Evolutionary conservation across 345 rosid species (phyloP).

Genomic region (Alliaria petiolata): DNA sequence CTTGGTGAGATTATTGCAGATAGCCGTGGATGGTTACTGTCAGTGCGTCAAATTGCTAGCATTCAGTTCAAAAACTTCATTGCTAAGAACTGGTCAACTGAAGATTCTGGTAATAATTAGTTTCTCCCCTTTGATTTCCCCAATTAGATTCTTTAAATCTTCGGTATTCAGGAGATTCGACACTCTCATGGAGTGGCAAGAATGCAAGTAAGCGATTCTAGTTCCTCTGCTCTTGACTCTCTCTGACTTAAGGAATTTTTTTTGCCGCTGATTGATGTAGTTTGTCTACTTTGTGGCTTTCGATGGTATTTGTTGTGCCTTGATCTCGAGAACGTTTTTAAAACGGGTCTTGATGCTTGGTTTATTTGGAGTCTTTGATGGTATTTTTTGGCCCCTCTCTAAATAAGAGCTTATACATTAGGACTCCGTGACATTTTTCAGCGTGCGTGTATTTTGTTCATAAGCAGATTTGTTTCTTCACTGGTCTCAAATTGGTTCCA

Average conservation of each 20-base stretch:
- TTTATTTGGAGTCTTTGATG: no score
- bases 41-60: slow-evolving; percentile 94
- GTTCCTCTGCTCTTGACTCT: not conserved
- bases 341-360: no score
- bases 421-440: no score
- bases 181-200: slow-evolving; percentile 85
- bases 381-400: no score
- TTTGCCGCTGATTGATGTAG: no score
- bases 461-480: no score
- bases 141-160: slow-evolving; percentile 7
- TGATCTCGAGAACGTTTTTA: no score
- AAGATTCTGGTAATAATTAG: slow-evolving; percentile 37
- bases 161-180: not conserved
- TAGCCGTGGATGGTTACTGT: slow-evolving; percentile 80
- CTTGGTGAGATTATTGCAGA: slow-evolving; percentile 83
- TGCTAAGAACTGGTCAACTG: slow-evolving; percentile 90
- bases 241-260: not conserved
- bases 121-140: slow-evolving; percentile 39
- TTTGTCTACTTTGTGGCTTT: no score
- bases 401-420: no score
- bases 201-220: slow-evolving; percentile 67
- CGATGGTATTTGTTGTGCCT: no score
- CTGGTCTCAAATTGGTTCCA: no score
- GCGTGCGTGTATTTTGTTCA: no score
- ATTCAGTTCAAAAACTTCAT: slow-evolving; percentile 96